Evolutionary conservation across 345 rosid genomes (phyloP).

Genomic region (Corchorus capsularis): DNA sequence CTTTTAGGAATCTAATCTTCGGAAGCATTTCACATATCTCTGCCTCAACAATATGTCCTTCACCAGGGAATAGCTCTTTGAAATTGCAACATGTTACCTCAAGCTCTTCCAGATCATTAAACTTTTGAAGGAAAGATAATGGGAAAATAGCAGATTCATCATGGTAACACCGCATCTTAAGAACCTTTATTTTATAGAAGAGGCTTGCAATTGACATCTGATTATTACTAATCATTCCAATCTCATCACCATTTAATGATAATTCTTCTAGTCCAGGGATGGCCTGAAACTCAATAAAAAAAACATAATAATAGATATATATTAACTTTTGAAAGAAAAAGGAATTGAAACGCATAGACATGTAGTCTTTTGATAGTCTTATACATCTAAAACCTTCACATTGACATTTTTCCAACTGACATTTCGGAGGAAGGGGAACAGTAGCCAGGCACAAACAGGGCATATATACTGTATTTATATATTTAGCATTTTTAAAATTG

Average conservation of each 20-base stretch:
- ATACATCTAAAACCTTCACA: too few species aligned
- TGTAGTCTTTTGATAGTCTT: too few species aligned
- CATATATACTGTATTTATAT: too few species aligned
- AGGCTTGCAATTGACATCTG: not conserved
- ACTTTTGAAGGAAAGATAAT: not conserved
- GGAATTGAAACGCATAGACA: too few species aligned
- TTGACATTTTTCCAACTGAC: too few species aligned
- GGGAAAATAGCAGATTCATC: constrained; percentile 1
- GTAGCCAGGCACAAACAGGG: too few species aligned
- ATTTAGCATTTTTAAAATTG: too few species aligned
- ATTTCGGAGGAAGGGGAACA: too few species aligned
- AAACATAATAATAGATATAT: too few species aligned
- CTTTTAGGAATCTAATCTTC: not conserved
- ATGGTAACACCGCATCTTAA: not conserved
- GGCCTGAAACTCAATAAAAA: constrained; percentile 15
- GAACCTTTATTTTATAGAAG: not conserved
- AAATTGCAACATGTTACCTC: not conserved
- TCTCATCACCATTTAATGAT: not conserved
- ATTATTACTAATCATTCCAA: not conserved
- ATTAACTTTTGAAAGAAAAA: too few species aligned
- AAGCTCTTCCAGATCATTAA: not conserved
- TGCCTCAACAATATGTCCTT: not conserved
- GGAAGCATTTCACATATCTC: too few species aligned
- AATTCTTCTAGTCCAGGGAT: constrained; percentile 20
- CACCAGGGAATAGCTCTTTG: not conserved